Evolutionary conservation across 306 rosid genomes (phyloP), one percentile per base, ranked within the genome.

Genomic region (Myrica gale): DNA sequence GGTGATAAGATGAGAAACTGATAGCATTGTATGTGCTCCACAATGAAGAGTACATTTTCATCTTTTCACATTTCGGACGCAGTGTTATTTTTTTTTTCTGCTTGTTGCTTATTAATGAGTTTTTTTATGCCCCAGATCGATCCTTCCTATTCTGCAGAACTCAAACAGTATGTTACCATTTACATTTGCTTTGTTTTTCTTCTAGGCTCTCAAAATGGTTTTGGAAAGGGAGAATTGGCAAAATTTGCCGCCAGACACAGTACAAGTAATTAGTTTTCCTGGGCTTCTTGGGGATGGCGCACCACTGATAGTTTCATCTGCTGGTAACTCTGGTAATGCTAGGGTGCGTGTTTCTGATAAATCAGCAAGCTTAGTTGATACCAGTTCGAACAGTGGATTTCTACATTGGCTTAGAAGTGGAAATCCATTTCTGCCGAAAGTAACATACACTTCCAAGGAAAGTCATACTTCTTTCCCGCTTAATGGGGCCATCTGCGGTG

Each of bases 251-350:
- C 88, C 89, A 51, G 99, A 92, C 57, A 89, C 97, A 2, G 85
- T 90, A 67, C 92, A 92, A 80, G 85, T 83, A 53, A 82, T 92
- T 77, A 96, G 96, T 81, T 96, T 96, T 89, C 90, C 99, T n/a
- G 99, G 98, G 78, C 96, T 96, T 74, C 80, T 86, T 85, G 99
- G 99, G 81, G 99, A 92, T 82, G 97, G 99, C 67, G 97, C 99
- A 23, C 97, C 97, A 17, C 81, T 95, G 76, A 88, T 95, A 80
- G 83, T 86, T 82, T 74, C 86, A 55, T 84, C 93, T 73, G 84
- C 78, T 45, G 83, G 82, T 76, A 85, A 80, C 68, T 88, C 91
- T 52, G 58, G 78, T 65, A 87, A 68, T 73, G 57, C 71, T 66
- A 82, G 82, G 73, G 82, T 82, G 69, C 68, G 72, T 54, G 87